A percentile compares a stretch with the other conserved stretches of the same genome.
Evolutionary conservation across 306 rosid genomes (phyloP).

Genomic region (Gillenia trifoliata): DNA sequence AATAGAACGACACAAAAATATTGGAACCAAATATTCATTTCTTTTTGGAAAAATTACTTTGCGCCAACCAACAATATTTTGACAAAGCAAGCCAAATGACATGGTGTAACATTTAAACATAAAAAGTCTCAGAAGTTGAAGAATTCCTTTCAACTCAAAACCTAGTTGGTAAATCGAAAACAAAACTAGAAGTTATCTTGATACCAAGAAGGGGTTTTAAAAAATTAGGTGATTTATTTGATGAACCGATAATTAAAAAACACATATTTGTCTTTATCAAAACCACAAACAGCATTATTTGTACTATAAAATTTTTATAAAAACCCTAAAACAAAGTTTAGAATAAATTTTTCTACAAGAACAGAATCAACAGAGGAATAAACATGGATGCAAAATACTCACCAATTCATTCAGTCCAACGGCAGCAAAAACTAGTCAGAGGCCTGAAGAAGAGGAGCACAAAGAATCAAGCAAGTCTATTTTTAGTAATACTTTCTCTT

Average conservation of each 20-base stretch:
- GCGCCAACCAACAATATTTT: not conserved
- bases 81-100: not conserved
- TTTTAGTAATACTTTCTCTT: not conserved
- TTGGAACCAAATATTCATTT: not conserved
- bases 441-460: not conserved
- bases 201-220: not conserved
- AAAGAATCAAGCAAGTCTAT: not conserved
- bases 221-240: not conserved
- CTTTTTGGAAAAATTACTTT: not conserved
- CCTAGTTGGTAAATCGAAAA: not conserved
- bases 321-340: not conserved
- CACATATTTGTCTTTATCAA: too few relatives aligned
- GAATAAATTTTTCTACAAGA: not conserved
- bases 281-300: not conserved
- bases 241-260: not conserved
- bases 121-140: not conserved
- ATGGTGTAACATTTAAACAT: not conserved
- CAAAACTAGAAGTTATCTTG: not conserved
- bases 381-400: not conserved
- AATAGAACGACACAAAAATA: too few relatives aligned
- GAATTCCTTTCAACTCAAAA: constrained; percentile 3
- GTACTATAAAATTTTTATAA: not conserved
- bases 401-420: constrained; percentile 19
- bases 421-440: constrained; percentile 9
- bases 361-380: too few relatives aligned